A percentile compares a stretch with the other conserved stretches of the same genome.
These are phyloP conservation scores for Rhodotorula sp. DNA, from an alignment of 1,284 basidiomycete genomes.

Conservation along the genomic window DNA sequence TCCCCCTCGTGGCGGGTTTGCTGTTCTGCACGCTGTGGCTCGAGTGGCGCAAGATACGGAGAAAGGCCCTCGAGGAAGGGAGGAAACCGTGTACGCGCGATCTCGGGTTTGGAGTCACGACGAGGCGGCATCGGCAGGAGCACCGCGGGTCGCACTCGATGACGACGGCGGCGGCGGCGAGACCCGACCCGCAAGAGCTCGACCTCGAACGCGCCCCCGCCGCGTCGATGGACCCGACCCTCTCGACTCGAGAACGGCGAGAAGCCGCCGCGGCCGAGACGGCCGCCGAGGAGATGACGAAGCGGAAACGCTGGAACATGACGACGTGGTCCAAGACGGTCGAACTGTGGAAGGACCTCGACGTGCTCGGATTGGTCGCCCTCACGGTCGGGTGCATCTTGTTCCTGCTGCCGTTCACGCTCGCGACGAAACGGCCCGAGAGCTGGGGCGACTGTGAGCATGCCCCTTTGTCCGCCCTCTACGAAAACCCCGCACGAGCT, in stretches of 20 bases:
- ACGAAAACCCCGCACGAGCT: background rate
- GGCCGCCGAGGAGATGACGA: constrained; percentile 27
- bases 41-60: constrained; percentile 34
- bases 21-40: constrained; percentile 35
- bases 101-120: constrained; percentile 27
- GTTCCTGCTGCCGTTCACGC: constrained; percentile 43
- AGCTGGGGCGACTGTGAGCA: constrained; percentile 42
- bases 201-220: background rate
- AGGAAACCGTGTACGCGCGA: constrained; percentile 20
- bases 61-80: constrained; percentile 18
- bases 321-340: constrained; percentile 24
- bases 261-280: constrained; percentile 12
- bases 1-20: constrained; percentile 43
- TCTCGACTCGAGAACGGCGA: constrained; percentile 7
- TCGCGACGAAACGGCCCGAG: constrained; percentile 38
- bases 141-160: background rate
- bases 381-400: constrained; percentile 42
- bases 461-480: background rate
- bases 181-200: background rate
- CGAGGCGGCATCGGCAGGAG: constrained; percentile 2
- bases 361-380: constrained; percentile 42
- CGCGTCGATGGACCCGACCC: background rate
- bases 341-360: constrained; percentile 41
- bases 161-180: background rate
- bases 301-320: constrained; percentile 26